Evolutionary conservation across 1,284 basidiomycete genomes (phyloP).

Genomic region (Boletus sp.): DNA sequence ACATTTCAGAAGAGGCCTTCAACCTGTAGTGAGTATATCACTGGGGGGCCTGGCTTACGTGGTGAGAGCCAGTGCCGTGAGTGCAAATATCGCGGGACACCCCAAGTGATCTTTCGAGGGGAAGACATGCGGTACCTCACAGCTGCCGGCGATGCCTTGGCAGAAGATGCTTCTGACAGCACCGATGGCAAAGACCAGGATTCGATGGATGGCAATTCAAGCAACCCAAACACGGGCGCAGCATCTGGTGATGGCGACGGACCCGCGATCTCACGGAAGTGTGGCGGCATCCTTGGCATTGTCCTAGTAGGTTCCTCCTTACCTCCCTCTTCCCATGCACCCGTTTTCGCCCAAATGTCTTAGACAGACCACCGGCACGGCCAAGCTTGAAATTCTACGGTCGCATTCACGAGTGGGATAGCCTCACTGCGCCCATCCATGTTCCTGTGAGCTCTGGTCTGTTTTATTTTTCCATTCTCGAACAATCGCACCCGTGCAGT

Average conservation of each 20-base stretch:
- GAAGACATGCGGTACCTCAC: slow-evolving; percentile 28
- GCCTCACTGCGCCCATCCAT: slow-evolving; percentile 64
- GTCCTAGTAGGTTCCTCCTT: slow-evolving; percentile 46
- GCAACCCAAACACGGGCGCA: slow-evolving; percentile 33
- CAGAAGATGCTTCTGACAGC: slow-evolving; percentile 19
- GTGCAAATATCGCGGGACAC: slow-evolving; percentile 36
- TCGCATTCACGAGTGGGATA: slow-evolving; percentile 68
- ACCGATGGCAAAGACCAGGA: slow-evolving; percentile 30
- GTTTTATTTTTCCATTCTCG: too few species aligned
- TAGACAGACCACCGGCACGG: slow-evolving; percentile 60
- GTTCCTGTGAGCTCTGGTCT: slow-evolving; percentile 42
- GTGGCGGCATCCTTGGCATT: slow-evolving; percentile 59
- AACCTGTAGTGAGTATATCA: slow-evolving; percentile 42
- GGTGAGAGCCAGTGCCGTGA: slow-evolving; percentile 45
- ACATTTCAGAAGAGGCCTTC: slow-evolving; percentile 30
- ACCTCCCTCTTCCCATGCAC: neutral
- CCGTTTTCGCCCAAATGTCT: slow-evolving; percentile 7
- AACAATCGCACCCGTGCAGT: neutral
- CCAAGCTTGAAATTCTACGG: slow-evolving; percentile 66
- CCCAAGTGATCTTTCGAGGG: slow-evolving; percentile 37
- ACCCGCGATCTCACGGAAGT: slow-evolving; percentile 39
- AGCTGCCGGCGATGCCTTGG: slow-evolving; percentile 9
- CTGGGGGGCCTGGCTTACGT: slow-evolving; percentile 45
- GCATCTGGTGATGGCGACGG: slow-evolving; percentile 20
- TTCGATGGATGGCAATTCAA: slow-evolving; percentile 31